Evolutionary conservation across 2,329 filamentous ascomycete genomes (phyloP).

Genomic region (Aureobasidium sp.): DNA sequence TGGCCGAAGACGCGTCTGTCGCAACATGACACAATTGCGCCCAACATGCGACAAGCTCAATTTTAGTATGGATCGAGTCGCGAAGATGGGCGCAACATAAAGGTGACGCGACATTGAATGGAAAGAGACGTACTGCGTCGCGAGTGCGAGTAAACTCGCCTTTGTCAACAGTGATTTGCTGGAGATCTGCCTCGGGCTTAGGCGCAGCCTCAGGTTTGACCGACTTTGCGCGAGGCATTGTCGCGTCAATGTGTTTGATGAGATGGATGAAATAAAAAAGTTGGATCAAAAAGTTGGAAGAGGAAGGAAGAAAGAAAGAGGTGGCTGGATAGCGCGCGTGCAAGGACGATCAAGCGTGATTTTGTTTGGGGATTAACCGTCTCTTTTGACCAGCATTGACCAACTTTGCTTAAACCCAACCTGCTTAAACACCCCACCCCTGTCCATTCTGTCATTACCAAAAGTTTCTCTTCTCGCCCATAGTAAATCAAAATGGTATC

Average conservation of each 20-base stretch:
- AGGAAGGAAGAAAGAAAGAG: background rate
- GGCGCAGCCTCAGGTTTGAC: constrained; percentile 5
- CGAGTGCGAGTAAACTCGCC: constrained; percentile 74
- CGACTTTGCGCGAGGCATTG: constrained; percentile 15
- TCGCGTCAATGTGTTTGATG: background rate
- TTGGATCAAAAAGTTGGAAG: background rate
- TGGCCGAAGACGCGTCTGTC: constrained; percentile 13
- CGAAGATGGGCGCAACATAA: constrained; percentile 15
- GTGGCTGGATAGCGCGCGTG: background rate
- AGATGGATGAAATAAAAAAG: background rate
- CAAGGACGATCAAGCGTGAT: background rate
- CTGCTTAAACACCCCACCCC: background rate
- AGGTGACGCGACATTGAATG: background rate
- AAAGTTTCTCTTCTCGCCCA: background rate
- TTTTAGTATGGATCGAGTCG: constrained; percentile 15
- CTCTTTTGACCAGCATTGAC: constrained; percentile 5
- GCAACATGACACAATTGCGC: constrained; percentile 4
- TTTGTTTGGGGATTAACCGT: constrained; percentile 9
- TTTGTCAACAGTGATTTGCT: constrained; percentile 19
- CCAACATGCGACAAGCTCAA: constrained; percentile 9
- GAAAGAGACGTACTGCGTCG: constrained; percentile 61
- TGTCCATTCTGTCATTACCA: background rate
- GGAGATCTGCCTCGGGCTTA: constrained; percentile 1
- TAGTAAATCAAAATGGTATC: constrained; percentile 8
- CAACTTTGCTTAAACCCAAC: constrained; percentile 13